Evolutionary conservation across 192 early-diverging fungal species (phyloP).

Genomic region (Chytriomyces sp.): DNA sequence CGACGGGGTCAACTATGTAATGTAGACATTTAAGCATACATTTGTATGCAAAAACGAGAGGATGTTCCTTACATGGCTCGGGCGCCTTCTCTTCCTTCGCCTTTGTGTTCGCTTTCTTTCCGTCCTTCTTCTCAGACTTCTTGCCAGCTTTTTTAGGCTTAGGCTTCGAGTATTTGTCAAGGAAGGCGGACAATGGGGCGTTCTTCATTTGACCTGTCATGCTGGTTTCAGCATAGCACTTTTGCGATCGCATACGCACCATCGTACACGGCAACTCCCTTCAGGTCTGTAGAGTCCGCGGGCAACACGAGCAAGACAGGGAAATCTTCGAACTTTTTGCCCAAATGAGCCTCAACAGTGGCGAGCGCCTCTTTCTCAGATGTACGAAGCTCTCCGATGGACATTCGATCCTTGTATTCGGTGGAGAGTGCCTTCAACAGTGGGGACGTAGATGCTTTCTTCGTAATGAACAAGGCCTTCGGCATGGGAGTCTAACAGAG

Average conservation of each 20-base stretch:
- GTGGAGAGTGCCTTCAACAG: slow-evolving; percentile 87
- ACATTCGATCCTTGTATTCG: slow-evolving; percentile 68
- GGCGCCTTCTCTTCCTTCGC: slow-evolving; percentile 30
- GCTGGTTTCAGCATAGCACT: too few relatives aligned
- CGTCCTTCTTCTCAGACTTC: slow-evolving; percentile 25
- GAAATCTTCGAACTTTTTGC: slow-evolving; percentile 5
- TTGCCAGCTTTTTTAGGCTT: slow-evolving; percentile 34
- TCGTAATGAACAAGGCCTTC: slow-evolving; percentile 79
- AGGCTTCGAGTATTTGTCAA: slow-evolving; percentile 59
- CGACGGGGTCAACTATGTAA: slow-evolving; percentile 6
- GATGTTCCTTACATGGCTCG: slow-evolving; percentile 32
- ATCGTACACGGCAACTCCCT: slow-evolving; percentile 51
- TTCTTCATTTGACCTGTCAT: slow-evolving; percentile 59
- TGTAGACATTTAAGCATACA: neutral
- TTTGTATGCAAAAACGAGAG: too few relatives aligned
- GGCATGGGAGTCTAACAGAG: slow-evolving; percentile 43
- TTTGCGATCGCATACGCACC: slow-evolving; percentile 61
- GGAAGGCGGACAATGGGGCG: slow-evolving; percentile 60
- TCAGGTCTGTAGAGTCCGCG: slow-evolving; percentile 56
- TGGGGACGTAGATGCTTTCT: slow-evolving; percentile 73
- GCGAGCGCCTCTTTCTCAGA: slow-evolving; percentile 53
- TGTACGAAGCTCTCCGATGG: slow-evolving; percentile 71
- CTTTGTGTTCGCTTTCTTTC: slow-evolving; percentile 38
- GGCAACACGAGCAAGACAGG: slow-evolving; percentile 62
- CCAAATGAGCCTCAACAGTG: slow-evolving; percentile 44